Evolutionary conservation across 2,329 filamentous ascomycete species (phyloP).

Genomic region (Nakataea oryzae): DNA sequence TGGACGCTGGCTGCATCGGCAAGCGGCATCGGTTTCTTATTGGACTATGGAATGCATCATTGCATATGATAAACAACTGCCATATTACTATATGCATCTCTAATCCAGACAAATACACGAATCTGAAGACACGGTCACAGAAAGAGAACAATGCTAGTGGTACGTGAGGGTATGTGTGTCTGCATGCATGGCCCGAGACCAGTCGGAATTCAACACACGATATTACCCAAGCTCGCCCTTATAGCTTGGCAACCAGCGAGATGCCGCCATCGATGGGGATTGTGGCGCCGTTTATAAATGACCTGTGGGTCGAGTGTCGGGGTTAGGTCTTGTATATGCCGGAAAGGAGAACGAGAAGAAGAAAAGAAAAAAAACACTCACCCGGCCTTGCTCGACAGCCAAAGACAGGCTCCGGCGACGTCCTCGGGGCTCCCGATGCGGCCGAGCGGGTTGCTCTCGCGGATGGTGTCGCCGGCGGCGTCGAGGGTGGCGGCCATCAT

Average conservation of each 20-base stretch:
- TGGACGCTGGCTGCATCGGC: too few relatives aligned
- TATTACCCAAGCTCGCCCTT: conserved; percentile 2
- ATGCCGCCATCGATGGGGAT: conserved; percentile 52
- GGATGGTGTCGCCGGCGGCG: conserved; percentile 41
- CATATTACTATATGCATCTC: too few relatives aligned
- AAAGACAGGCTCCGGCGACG: conserved; percentile 62
- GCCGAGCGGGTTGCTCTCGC: conserved; percentile 49
- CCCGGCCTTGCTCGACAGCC: conserved; percentile 57
- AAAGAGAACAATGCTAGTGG: not conserved
- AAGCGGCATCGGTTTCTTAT: not conserved
- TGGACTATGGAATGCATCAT: too few relatives aligned
- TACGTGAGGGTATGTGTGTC: too few relatives aligned
- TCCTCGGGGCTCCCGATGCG: conserved; percentile 59
- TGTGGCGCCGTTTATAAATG: conserved; percentile 55
- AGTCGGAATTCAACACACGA: too few relatives aligned
- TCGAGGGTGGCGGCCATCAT: conserved; percentile 57
- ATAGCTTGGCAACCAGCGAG: conserved; percentile 34
- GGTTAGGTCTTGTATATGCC: not conserved
- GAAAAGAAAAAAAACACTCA: conserved; percentile 15
- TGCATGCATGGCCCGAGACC: too few relatives aligned
- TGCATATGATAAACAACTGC: too few relatives aligned
- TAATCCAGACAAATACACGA: too few relatives aligned
- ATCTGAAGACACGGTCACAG: not conserved
- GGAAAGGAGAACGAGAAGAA: not conserved
- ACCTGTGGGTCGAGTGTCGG: conserved; percentile 13